Evolutionary conservation across 768 basidiomycete species (phyloP).

Genomic region (Imleria badia): DNA sequence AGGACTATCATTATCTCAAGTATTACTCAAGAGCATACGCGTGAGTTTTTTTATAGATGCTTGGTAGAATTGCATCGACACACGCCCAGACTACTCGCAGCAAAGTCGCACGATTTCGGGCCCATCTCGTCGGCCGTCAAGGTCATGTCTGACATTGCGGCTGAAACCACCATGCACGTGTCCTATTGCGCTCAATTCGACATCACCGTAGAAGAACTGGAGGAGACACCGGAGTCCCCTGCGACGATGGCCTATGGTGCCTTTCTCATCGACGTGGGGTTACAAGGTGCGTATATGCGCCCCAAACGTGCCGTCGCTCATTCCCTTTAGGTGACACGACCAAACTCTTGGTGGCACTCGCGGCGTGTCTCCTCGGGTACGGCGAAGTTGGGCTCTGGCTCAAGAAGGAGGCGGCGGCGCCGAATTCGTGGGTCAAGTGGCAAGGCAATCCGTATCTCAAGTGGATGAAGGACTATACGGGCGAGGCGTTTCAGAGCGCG

Average conservation of each 20-base stretch:
- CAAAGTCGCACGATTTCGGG: conserved; percentile 67
- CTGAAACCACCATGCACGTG: conserved; percentile 73
- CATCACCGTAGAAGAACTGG: conserved; percentile 58
- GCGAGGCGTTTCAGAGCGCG: conserved; percentile 66
- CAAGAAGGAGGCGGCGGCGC: conserved; percentile 47
- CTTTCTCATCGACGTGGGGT: conserved; percentile 77
- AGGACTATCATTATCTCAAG: conserved; percentile 78
- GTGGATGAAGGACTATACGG: conserved; percentile 82
- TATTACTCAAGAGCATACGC: conserved; percentile 85
- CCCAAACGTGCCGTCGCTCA: not conserved
- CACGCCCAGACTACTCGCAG: conserved; percentile 60
- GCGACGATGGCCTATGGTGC: conserved; percentile 85
- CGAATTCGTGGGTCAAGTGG: conserved; percentile 52
- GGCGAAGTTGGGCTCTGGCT: conserved; percentile 91
- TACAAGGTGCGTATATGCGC: conserved; percentile 36
- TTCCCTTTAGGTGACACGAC: conserved; percentile 57
- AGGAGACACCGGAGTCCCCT: conserved; percentile 59
- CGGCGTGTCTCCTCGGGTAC: conserved; percentile 87
- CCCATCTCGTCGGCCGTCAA: conserved; percentile 62
- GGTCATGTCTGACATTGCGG: conserved; percentile 61
- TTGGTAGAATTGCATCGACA: not conserved
- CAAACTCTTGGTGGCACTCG: conserved; percentile 75
- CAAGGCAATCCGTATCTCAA: conserved; percentile 71
- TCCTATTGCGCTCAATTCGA: conserved; percentile 71
- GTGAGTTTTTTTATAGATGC: conserved; percentile 35